Evolutionary conservation across 495 filamentous ascomycete species (phyloP).

Genomic region (Penicillium turbatum): DNA sequence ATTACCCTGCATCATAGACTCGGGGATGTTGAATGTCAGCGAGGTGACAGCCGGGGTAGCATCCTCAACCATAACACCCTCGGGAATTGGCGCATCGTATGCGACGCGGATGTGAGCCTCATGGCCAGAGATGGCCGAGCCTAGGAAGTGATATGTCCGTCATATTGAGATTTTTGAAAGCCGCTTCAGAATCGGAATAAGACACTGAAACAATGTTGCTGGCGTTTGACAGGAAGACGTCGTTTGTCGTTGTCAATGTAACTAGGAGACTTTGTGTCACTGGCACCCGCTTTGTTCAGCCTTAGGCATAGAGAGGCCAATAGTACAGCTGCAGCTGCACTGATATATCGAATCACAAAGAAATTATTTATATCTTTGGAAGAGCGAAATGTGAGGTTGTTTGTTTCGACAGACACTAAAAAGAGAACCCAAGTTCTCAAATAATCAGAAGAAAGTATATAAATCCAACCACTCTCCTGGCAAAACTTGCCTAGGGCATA

Average conservation of each 20-base stretch:
- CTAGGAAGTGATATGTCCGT: neutral
- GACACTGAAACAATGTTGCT: neutral
- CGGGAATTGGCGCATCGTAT: neutral
- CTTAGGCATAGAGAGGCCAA: neutral
- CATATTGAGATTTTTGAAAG: neutral
- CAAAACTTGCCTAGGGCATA: too few species aligned
- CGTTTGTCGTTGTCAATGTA: neutral
- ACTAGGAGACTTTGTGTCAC: neutral
- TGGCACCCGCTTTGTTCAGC: neutral
- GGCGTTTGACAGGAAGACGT: neutral
- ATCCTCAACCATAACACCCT: neutral
- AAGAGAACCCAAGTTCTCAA: too few species aligned
- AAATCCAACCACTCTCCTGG: too few species aligned
- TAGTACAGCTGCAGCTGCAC: neutral
- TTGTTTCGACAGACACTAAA: too few species aligned
- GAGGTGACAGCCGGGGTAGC: neutral
- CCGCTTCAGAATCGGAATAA: neutral
- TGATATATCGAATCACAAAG: neutral
- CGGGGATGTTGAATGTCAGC: neutral
- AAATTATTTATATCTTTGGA: neutral
- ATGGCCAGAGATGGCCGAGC: neutral
- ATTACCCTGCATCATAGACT: neutral
- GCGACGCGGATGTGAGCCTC: neutral
- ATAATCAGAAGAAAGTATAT: too few species aligned
- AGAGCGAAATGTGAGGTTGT: neutral